A percentile compares a stretch with the other conserved stretches of the same genome.
Evolutionary conservation across 768 basidiomycete genomes (phyloP).

Genomic region (Lentinula sp.): DNA sequence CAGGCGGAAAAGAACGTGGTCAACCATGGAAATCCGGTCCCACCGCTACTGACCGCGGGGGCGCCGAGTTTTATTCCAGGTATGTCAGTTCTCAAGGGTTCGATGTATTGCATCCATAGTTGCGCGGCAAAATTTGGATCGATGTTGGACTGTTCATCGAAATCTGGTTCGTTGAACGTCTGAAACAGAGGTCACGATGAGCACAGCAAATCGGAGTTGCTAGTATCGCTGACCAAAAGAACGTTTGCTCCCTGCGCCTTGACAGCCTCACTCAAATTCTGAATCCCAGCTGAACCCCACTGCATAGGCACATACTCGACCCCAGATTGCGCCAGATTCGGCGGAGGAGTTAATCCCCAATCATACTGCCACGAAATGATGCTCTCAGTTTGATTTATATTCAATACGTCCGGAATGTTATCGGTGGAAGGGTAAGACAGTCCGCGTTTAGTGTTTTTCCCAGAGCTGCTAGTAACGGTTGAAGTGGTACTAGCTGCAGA

Average conservation of each 20-base stretch:
- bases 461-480: conserved; percentile 12
- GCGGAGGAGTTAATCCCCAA: conserved; percentile 43
- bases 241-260: conserved; percentile 40
- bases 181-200: conserved; percentile 38
- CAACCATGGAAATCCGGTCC: conserved; percentile 50
- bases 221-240: conserved; percentile 33
- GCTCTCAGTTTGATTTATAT: conserved; percentile 39
- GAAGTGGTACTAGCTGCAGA: conserved; percentile 17
- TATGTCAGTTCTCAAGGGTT: conserved; percentile 39
- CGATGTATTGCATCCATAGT: conserved; percentile 53
- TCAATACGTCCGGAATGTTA: conserved; percentile 33
- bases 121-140: conserved; percentile 36
- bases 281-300: conserved; percentile 37
- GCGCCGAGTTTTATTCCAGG: conserved; percentile 46
- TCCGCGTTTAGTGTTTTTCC: conserved; percentile 41
- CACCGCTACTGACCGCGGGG: conserved; percentile 50
- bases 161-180: conserved; percentile 50
- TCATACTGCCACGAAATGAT: conserved; percentile 46
- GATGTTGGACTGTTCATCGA: conserved; percentile 40
- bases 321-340: conserved; percentile 33
- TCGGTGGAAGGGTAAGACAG: conserved; percentile 34
- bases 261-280: conserved; percentile 30
- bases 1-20: conserved; percentile 47
- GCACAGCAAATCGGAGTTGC: not conserved
- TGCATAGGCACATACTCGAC: conserved; percentile 49